These are phyloP conservation scores for Flaveria bidentis DNA, from an alignment of 129 eudicot genomes.

Conservation along the genomic window DNA sequence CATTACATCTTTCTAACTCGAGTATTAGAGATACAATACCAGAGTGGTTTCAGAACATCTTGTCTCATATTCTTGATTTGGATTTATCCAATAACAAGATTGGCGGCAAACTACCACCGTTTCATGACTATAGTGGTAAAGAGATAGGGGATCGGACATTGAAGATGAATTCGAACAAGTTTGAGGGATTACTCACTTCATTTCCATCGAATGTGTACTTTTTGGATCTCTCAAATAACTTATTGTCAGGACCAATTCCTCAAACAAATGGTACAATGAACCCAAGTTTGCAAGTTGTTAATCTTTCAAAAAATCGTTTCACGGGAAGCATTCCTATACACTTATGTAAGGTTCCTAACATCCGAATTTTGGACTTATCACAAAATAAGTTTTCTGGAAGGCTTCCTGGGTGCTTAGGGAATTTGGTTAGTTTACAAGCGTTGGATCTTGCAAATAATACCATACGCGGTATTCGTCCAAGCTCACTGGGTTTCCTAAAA, in stretches of 20 bases:
- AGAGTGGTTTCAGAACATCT: not conserved
- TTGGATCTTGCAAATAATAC: not conserved
- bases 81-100: not conserved
- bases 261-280: not conserved
- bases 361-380: not conserved
- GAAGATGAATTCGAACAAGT: slow-evolving; percentile 5
- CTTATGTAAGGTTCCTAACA: not conserved
- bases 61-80: not conserved
- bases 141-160: not conserved
- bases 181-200: not conserved
- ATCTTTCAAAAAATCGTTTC: slow-evolving; percentile 14
- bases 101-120: not conserved
- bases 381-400: slow-evolving; percentile 6
- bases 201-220: not conserved
- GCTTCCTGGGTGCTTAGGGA: slow-evolving; percentile 12
- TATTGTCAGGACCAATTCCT: not conserved
- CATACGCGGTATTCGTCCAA: not conserved
- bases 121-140: not conserved
- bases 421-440: not conserved
- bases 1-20: slow-evolving; percentile 2
- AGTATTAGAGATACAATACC: slow-evolving; percentile 4
- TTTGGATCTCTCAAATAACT: slow-evolving; percentile 8
- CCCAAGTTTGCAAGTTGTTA: not conserved
- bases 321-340: not conserved
- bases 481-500: not conserved